phyloP scores from a whole-genome alignment of 2,329 filamentous ascomycete genomes.

The Nemania sp. region DNA sequence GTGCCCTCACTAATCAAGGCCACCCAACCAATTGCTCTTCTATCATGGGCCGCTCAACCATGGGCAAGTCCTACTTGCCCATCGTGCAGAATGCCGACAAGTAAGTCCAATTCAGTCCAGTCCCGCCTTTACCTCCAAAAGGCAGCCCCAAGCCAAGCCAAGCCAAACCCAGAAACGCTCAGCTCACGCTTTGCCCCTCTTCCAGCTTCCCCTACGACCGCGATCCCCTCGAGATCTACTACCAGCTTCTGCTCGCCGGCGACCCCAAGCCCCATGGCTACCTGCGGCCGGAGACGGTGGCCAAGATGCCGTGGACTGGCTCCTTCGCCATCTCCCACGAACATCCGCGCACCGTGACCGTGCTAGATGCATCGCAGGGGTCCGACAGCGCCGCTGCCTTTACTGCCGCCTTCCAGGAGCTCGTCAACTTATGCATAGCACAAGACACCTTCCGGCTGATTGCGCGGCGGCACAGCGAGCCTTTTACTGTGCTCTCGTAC shows the following conservation, averaged over 20 bases:
- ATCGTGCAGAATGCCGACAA: constrained; percentile 28
- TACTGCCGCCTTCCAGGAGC: constrained; percentile 37
- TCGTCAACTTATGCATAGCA: constrained; percentile 38
- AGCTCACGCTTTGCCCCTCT: constrained; percentile 1
- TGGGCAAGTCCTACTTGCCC: constrained; percentile 26
- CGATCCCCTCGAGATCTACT: constrained; percentile 41
- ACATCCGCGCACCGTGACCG: constrained; percentile 37
- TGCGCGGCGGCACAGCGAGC: constrained; percentile 41
- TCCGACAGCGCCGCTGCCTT: constrained; percentile 34
- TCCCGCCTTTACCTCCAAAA: neutral
- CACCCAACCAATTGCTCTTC: neutral
- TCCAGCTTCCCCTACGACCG: constrained; percentile 51
- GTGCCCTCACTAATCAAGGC: neutral
- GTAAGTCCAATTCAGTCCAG: constrained; percentile 7
- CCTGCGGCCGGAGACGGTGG: constrained; percentile 50
- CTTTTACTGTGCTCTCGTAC: constrained; percentile 39
- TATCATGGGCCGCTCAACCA: constrained; percentile 22
- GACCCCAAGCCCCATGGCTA: constrained; percentile 55
- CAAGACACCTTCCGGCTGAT: constrained; percentile 38
- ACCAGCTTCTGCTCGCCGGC: constrained; percentile 49
- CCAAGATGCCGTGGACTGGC: constrained; percentile 50
- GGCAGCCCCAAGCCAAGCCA: neutral
- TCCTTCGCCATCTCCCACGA: constrained; percentile 40
- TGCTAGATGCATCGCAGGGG: constrained; percentile 36
- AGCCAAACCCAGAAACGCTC: neutral